Evolutionary conservation across 2,329 filamentous ascomycete species (phyloP).

Genomic region (Colletotrichum abscissum): DNA sequence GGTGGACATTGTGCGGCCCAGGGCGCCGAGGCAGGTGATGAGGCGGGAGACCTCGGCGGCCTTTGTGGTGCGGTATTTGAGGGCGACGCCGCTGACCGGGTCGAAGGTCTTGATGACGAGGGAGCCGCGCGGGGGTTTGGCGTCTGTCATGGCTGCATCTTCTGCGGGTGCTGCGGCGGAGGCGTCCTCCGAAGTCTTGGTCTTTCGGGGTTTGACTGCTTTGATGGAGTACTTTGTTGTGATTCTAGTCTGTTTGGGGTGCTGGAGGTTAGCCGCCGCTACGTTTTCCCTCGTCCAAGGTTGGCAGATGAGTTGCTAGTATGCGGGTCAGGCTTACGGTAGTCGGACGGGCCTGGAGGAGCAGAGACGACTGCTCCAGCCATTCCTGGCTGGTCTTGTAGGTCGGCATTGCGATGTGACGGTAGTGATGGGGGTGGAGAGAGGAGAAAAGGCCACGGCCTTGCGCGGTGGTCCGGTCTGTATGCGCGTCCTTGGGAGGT

Average conservation of each 20-base stretch:
- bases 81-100: conserved; percentile 79
- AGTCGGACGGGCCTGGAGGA: conserved; percentile 86
- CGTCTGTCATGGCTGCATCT: conserved; percentile 42
- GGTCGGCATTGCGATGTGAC: conserved; percentile 73
- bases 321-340: conserved; percentile 68
- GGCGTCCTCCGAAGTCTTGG: conserved; percentile 39
- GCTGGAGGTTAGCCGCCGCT: not conserved
- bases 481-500: not conserved
- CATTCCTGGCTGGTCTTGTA: conserved; percentile 88
- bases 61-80: conserved; percentile 94
- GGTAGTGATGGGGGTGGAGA: not conserved
- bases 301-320: not conserved
- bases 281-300: not conserved
- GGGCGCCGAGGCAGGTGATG: conserved; percentile 78
- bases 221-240: conserved; percentile 90
- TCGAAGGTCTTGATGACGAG: conserved; percentile 93
- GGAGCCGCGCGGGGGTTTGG: conserved; percentile 69
- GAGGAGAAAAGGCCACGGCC: not conserved
- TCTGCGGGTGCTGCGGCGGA: conserved; percentile 40
- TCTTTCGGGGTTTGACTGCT: conserved; percentile 48
- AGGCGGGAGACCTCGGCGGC: conserved; percentile 89
- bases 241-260: conserved; percentile 77
- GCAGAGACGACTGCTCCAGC: conserved; percentile 86
- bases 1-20: conserved; percentile 73
- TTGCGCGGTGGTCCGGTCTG: not conserved